These are phyloP conservation scores for Porcisia hertigi DNA, from an alignment of 208 protist genomes.

Conservation along the genomic window DNA sequence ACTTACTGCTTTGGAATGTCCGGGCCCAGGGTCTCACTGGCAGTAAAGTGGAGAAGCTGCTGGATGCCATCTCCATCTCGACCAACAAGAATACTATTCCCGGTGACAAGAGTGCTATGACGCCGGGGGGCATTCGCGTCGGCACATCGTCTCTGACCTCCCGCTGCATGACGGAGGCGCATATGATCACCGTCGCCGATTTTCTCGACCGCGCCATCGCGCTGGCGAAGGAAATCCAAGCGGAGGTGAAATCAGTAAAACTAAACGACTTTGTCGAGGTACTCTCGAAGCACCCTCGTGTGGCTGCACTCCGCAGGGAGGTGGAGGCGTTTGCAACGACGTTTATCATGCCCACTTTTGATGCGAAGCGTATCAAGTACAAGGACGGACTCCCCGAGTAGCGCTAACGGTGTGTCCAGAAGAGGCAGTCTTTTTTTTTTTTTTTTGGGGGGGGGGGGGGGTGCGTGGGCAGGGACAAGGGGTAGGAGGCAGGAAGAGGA, in stretches of 20 bases:
- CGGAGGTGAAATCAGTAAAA: constrained; percentile 46
- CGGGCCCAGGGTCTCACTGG: constrained; percentile 94
- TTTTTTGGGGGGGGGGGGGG: too few relatives aligned
- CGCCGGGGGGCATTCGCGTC: constrained; percentile 95
- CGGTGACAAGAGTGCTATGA: constrained; percentile 94
- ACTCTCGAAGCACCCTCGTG: constrained; percentile 34
- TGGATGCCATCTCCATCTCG: constrained; percentile 91
- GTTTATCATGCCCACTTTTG: constrained; percentile 90
- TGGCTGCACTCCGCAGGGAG: constrained; percentile 68
- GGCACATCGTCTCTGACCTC: constrained; percentile 96
- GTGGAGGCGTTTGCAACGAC: constrained; percentile 81
- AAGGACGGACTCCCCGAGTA: constrained; percentile 53
- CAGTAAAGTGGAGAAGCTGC: constrained; percentile 96
- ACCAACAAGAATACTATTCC: constrained; percentile 98
- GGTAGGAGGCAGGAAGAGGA: background rate
- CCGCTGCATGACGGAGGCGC: constrained; percentile 91
- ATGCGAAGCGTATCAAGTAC: constrained; percentile 71
- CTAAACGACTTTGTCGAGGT: constrained; percentile 79
- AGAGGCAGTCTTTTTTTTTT: background rate
- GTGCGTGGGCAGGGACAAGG: too few relatives aligned
- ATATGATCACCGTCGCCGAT: constrained; percentile 91
- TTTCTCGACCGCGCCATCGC: constrained; percentile 90
- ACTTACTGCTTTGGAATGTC: constrained; percentile 98
- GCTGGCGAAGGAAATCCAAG: constrained; percentile 81
- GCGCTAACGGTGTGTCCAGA: background rate